phyloP scores from a whole-genome alignment of 2,329 filamentous ascomycete species.

The Lasiodiplodia hormozganensis region DNA sequence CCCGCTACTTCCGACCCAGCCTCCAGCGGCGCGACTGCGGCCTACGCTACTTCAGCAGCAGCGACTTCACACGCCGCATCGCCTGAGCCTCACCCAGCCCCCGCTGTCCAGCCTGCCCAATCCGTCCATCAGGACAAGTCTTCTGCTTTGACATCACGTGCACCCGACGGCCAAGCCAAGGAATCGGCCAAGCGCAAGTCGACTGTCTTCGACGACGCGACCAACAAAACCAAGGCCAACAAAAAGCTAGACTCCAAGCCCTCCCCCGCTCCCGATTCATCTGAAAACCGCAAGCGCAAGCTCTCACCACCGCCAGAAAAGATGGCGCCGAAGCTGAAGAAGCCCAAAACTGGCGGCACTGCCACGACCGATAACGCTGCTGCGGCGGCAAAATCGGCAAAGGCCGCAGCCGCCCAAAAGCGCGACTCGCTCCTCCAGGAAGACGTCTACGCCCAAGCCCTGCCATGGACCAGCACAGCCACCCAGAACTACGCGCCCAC shows the following conservation, averaged over 20 bases:
- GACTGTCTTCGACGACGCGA: slow-evolving; percentile 18
- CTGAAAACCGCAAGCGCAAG: slow-evolving; percentile 17
- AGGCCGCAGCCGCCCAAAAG: slow-evolving; percentile 20
- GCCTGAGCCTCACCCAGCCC: background rate
- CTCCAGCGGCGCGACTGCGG: background rate
- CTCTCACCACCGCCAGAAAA: slow-evolving; percentile 13
- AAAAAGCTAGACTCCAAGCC: slow-evolving; percentile 17
- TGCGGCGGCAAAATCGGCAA: slow-evolving; percentile 6
- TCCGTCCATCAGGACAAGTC: slow-evolving; percentile 6
- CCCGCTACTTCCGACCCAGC: slow-evolving; percentile 16
- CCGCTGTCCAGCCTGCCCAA: slow-evolving; percentile 10
- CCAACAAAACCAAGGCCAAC: slow-evolving; percentile 19
- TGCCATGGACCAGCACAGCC: background rate
- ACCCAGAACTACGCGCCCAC: background rate
- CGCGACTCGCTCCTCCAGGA: slow-evolving; percentile 23
- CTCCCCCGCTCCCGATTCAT: background rate
- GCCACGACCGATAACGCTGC: slow-evolving; percentile 4
- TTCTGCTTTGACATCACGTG: slow-evolving; percentile 18
- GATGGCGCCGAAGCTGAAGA: slow-evolving; percentile 23
- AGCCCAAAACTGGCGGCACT: slow-evolving; percentile 7
- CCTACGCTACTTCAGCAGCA: background rate
- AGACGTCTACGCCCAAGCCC: slow-evolving; percentile 7
- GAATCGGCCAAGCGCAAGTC: slow-evolving; percentile 21
- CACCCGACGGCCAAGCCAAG: slow-evolving; percentile 10
- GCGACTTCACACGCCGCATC: slow-evolving; percentile 3